These are phyloP conservation scores for Pseudogymnoascus sp. DNA, from an alignment of 2,329 filamentous ascomycete species.

Conservation along the genomic window DNA sequence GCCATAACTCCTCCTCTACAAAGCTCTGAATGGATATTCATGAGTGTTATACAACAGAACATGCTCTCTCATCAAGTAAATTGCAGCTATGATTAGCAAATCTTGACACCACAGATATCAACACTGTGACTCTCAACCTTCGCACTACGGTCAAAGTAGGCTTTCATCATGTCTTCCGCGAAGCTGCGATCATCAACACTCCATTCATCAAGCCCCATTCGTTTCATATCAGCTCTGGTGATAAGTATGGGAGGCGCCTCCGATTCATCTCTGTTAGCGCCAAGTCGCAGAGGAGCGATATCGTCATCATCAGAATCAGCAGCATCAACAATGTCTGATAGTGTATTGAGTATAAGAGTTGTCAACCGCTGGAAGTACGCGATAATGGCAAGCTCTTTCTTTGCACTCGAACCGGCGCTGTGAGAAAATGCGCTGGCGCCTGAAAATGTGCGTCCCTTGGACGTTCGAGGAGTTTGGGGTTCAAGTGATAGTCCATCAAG, in stretches of 20 bases:
- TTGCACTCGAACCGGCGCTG: conserved; percentile 18
- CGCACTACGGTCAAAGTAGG: conserved; percentile 59
- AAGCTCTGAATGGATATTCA: background rate
- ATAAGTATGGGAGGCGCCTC: conserved; percentile 39
- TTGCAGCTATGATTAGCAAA: conserved; percentile 43
- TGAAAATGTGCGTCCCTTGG: conserved; percentile 30
- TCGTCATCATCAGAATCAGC: conserved; percentile 29
- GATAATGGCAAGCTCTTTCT: conserved; percentile 60
- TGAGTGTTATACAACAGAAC: background rate
- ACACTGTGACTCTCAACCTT: conserved; percentile 61
- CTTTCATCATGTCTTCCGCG: conserved; percentile 49
- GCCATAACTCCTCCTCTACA: background rate
- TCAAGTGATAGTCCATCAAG: conserved; percentile 43
- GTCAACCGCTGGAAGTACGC: conserved; percentile 77
- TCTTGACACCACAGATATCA: conserved; percentile 64
- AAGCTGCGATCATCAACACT: conserved; percentile 63
- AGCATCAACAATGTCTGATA: conserved; percentile 53
- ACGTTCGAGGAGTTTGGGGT: conserved; percentile 17
- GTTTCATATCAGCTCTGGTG: conserved; percentile 55
- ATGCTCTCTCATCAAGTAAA: background rate
- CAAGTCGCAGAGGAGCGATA: conserved; percentile 31
- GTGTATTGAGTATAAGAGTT: conserved; percentile 51
- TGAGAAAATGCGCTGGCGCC: conserved; percentile 25
- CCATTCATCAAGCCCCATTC: conserved; percentile 74
- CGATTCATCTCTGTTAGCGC: conserved; percentile 31